Evolutionary conservation across 1,284 basidiomycete genomes (phyloP).

Genomic region (Boletus hoseneyae): DNA sequence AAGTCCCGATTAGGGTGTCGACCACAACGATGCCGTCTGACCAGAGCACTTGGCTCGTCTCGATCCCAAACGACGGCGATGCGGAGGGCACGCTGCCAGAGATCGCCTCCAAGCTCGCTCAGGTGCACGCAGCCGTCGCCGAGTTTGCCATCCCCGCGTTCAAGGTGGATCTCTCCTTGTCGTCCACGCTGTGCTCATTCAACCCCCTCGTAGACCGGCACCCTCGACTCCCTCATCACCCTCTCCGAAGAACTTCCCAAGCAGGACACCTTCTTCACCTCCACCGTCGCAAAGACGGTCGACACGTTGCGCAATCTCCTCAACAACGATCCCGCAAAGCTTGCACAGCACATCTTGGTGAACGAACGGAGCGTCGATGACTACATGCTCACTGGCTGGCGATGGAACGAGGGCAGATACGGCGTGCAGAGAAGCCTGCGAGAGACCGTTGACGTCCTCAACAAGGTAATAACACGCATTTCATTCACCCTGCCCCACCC

Average conservation of each 20-base stretch:
- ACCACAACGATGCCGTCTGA: constrained; percentile 69
- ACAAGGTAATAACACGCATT: constrained; percentile 53
- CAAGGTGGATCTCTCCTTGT: constrained; percentile 51
- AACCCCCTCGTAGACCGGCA: constrained; percentile 72
- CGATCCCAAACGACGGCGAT: constrained; percentile 74
- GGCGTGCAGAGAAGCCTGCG: constrained; percentile 73
- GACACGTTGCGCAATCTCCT: constrained; percentile 91
- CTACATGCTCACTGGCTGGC: constrained; percentile 77
- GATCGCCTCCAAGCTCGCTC: constrained; percentile 52
- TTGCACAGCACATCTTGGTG: constrained; percentile 80
- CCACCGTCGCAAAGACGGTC: constrained; percentile 87
- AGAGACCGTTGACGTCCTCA: constrained; percentile 80
- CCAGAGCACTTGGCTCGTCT: constrained; percentile 80
- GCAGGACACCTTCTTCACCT: constrained; percentile 85
- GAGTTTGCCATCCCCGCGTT: constrained; percentile 70
- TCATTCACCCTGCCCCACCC: constrained; percentile 11
- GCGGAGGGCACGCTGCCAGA: constrained; percentile 67
- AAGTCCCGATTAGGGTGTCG: neutral
- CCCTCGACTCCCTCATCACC: constrained; percentile 85
- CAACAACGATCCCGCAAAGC: constrained; percentile 83
- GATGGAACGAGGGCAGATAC: constrained; percentile 89
- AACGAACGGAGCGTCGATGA: constrained; percentile 82
- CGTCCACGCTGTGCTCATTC: constrained; percentile 12
- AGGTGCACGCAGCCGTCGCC: constrained; percentile 46
- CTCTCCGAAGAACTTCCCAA: constrained; percentile 94